Base-by-base conservation (phyloP, 2,329 filamentous ascomycete species). In the Trichoderma arundinaceum region DNA sequence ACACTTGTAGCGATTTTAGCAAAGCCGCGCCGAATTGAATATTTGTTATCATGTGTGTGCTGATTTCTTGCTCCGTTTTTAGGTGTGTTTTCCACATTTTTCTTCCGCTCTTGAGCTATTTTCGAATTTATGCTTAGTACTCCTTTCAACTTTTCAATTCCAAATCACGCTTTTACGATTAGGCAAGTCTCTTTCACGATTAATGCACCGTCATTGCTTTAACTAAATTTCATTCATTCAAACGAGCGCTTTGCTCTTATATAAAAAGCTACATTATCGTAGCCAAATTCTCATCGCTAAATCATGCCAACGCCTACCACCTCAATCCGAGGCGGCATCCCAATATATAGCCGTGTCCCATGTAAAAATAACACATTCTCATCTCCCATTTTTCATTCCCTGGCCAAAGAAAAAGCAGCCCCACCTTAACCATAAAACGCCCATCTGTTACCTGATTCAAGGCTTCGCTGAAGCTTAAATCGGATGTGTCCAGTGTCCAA, bases 301-400 rank as follows among this genome's bases (percentile, higher is more conserved):
- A 22, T 22, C 19, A 48, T 59, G 43, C 17, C 32, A 59, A 48
- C 44, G 56, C 56, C 43, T 48, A 48, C 22, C 17, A 10, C 32
- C 32, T n/a, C 32, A 35, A n/a, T 52, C 48, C 28, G 41, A 17
- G 28, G 41, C 43, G 44, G 41, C 32, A 28, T 38, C 32, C 43
- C 41, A 33, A 35, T 39, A 15, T 15, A 15, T 39, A 15, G 17
- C 15, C 52, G 15, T 59, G 32, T 46, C 41, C 41, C 43, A 9
- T 38, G 19, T 53, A 53, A 53, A 53, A 38, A 38, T 38, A 17
- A 38, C 9, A 22, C 33, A 4, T 39, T 22, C 43, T 19, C 32
- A n/a, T 33, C 56, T 38, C 56, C n/a, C 43, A 39, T 48, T 59
- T 59, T 59, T 32, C 33, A 38, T 38, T 19, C 32, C 44, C 43